A percentile compares a stretch with the other conserved stretches of the same genome.
phyloP scores from a whole-genome alignment of 441 rosid species.

The Theobroma grandiflorum region DNA sequence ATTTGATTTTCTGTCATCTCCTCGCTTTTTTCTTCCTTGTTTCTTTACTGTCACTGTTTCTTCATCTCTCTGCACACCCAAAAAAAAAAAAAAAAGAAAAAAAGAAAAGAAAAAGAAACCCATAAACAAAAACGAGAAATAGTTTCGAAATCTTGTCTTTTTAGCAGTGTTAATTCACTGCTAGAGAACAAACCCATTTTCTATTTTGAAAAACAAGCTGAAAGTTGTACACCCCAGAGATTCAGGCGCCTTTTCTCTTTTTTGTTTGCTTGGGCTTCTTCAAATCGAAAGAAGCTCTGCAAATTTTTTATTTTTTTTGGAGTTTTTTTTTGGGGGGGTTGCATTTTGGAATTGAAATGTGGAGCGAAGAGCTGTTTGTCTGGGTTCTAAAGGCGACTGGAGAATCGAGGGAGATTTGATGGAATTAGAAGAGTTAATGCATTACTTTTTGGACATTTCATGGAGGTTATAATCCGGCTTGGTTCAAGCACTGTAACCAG shows the following conservation, averaged over 20 bases:
- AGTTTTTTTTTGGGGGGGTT: background rate
- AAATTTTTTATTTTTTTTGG: background rate
- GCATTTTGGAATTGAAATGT: conserved; percentile 47
- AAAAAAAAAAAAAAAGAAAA: conserved; percentile 20
- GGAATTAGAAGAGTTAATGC: conserved; percentile 57
- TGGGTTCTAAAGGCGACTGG: conserved; percentile 47
- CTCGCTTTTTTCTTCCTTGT: conserved; percentile 29
- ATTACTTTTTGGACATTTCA: conserved; percentile 49
- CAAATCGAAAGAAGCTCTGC: background rate
- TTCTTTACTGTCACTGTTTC: conserved; percentile 42
- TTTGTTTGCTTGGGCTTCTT: background rate
- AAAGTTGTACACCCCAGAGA: background rate
- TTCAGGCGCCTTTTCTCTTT: background rate
- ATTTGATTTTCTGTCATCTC: conserved; percentile 39
- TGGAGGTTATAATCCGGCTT: conserved; percentile 65
- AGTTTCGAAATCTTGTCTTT: background rate
- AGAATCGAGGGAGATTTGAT: conserved; percentile 60
- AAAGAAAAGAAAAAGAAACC: background rate
- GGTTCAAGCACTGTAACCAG: conserved; percentile 47
- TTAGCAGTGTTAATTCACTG: conserved; percentile 2
- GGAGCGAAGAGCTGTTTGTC: conserved; percentile 42
- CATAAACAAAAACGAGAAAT: background rate
- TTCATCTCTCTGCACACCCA: conserved; percentile 1
- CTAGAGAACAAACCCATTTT: background rate
- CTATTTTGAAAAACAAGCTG: background rate